Conservation (phyloP, 2,329 filamentous ascomycete genomes). For the Trichoderma koningiopsis region DNA sequence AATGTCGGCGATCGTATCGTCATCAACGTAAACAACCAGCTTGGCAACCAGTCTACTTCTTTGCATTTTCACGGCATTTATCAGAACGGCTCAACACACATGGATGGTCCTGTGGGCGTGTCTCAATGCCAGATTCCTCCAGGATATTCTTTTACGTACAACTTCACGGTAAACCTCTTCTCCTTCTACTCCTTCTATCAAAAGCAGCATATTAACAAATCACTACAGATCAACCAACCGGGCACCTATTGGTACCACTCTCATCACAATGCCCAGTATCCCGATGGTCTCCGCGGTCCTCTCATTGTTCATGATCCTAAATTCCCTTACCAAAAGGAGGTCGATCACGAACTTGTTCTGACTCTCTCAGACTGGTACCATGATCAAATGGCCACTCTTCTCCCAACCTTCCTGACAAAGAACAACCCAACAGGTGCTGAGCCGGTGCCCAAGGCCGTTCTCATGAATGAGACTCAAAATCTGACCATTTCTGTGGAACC, state of each 20-base stretch:
- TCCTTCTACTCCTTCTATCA: background rate
- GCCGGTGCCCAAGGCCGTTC: slow-evolving; percentile 66
- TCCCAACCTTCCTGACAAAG: slow-evolving; percentile 54
- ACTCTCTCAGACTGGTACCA: slow-evolving; percentile 75
- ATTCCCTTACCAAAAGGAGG: slow-evolving; percentile 58
- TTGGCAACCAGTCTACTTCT: slow-evolving; percentile 65
- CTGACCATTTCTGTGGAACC: slow-evolving; percentile 62
- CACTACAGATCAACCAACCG: slow-evolving; percentile 58
- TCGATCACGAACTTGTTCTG: slow-evolving; percentile 65
- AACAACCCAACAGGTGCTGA: slow-evolving; percentile 60
- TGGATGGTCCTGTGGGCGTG: slow-evolving; percentile 70
- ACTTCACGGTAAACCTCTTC: slow-evolving; percentile 59
- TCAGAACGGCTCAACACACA: slow-evolving; percentile 66
- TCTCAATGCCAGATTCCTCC: slow-evolving; percentile 69
- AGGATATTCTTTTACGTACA: slow-evolving; percentile 67
- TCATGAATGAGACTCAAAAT: slow-evolving; percentile 72
- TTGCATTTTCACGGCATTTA: slow-evolving; percentile 73
- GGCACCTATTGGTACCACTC: slow-evolving; percentile 83
- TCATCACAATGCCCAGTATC: slow-evolving; percentile 67
- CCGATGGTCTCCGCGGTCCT: slow-evolving; percentile 67
- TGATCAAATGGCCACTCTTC: slow-evolving; percentile 52
- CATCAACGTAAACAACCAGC: slow-evolving; percentile 59
- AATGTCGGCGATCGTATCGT: slow-evolving; percentile 63
- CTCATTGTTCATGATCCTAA: slow-evolving; percentile 66
- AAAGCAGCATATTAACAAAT: background rate